Base-by-base conservation (phyloP, 768 basidiomycete species). In the Leccinum arenicola region DNA sequence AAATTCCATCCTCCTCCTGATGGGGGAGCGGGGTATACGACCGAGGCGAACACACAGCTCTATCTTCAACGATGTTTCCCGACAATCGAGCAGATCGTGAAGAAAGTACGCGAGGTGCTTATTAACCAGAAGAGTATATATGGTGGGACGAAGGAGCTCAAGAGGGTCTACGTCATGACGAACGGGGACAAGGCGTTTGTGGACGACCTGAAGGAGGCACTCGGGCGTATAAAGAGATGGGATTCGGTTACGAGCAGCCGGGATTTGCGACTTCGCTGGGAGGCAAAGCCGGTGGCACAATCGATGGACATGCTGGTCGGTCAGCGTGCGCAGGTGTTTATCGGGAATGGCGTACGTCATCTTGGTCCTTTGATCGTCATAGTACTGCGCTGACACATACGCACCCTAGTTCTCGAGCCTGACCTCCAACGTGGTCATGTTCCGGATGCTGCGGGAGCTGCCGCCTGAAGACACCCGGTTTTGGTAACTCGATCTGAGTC, bases 261-360 rank as follows among this genome's bases (percentile, higher is more conserved):
- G 23, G 86, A 89, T 67, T 61, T 89, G 49, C 56, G 65, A 33
- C 64, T 87, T 19, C 76, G 73, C 11, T 78, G 78, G 79, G 84
- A 86, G 66, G 81, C 83, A 55, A 79, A 80, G 61, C 80, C 80
- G 11, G 79, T 86, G 11, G 74, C 79, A 21, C 84, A 86, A 69
- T 79, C 83, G 4, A 70, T 86, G 65, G 88, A 90, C 70, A 88
- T 89, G 87, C 75, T 85, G 62, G 80, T 89, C 45, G 87, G 79
- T 12, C 76, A 84, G 66, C 73, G 84, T 54, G 86, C 87, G 1
- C 81, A 86, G 63, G 77, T 84, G 57, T 83, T 89, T 60, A 74
- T 90, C 47, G 88, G 88, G 8, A 90, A 89, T 66, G 88, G 87
- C 58, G 87, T 86, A 66, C 63, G 85, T 81, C 38, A 15, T 14